Conservation (phyloP, 352 stramenopile species). For the Pythium folliculosum region DNA sequence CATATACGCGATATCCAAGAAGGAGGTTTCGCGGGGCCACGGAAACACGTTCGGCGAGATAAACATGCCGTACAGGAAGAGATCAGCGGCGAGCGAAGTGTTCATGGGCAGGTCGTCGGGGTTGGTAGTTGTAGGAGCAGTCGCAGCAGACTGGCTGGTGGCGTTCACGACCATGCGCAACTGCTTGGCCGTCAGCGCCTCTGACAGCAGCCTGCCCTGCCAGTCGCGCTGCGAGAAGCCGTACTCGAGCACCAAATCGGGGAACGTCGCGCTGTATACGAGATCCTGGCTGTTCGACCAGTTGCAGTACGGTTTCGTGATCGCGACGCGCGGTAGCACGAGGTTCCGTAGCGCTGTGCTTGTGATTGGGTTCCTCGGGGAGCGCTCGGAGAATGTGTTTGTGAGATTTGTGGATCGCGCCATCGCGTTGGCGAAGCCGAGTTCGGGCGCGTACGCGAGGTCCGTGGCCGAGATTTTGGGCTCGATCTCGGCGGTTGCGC, state of each 20-base stretch:
- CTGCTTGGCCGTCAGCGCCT: not conserved
- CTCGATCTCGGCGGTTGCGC: not conserved
- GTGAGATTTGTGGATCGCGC: not conserved
- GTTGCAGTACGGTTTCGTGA: not conserved
- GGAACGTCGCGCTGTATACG: not conserved
- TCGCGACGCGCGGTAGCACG: not conserved
- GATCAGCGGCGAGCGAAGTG: slow-evolving; percentile 10
- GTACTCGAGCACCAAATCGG: not conserved
- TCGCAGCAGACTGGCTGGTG: not conserved
- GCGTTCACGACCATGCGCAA: slow-evolving; percentile 16
- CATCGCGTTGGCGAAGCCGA: not conserved
- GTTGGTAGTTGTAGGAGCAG: not conserved
- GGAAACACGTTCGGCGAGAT: not conserved
- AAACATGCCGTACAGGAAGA: slow-evolving; percentile 11
- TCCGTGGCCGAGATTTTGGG: slow-evolving; percentile 2
- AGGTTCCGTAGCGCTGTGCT: not conserved
- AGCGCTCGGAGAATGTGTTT: slow-evolving; percentile 1
- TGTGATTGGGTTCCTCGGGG: not conserved
- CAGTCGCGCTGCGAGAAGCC: slow-evolving; percentile 14
- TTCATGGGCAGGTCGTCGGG: slow-evolving; percentile 17
- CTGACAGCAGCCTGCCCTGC: not conserved
- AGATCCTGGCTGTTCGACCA: not conserved
- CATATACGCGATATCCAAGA: not conserved
- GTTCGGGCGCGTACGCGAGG: not conserved
- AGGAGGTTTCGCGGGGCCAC: not conserved